Evolutionary conservation across 768 basidiomycete genomes (phyloP).

Genomic region (Psilocybe subaeruginosa): DNA sequence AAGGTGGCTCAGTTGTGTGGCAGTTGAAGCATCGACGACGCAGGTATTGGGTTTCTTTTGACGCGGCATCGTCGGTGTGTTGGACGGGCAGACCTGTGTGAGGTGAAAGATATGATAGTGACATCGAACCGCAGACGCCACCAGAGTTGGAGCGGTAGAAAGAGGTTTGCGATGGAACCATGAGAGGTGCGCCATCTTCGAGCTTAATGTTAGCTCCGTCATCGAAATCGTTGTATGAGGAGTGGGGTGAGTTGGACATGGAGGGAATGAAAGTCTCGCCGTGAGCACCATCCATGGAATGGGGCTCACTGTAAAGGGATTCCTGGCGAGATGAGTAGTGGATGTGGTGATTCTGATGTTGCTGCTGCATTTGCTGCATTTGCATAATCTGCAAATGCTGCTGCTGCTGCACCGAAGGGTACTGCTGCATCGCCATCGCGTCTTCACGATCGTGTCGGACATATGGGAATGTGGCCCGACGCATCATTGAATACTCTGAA

Average conservation of each 20-base stretch:
- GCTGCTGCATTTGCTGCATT: constrained; percentile 42
- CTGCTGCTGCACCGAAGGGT: constrained; percentile 47
- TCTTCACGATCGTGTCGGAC: constrained; percentile 73
- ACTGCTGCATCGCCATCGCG: constrained; percentile 38
- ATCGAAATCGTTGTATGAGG: constrained; percentile 51
- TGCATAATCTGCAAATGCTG: constrained; percentile 30
- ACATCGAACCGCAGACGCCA: constrained; percentile 29
- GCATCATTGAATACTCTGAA: constrained; percentile 51
- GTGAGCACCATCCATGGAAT: constrained; percentile 15
- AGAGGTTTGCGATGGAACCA: constrained; percentile 63
- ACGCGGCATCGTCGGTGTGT: constrained; percentile 89
- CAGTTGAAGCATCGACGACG: constrained; percentile 90
- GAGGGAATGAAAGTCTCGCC: constrained; percentile 40
- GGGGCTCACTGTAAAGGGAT: constrained; percentile 35
- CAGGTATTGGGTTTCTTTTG: constrained; percentile 90
- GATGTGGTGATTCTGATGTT: constrained; percentile 28
- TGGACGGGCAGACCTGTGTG: constrained; percentile 70
- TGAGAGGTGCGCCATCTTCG: constrained; percentile 59
- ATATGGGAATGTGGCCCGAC: constrained; percentile 78
- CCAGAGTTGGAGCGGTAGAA: constrained; percentile 43
- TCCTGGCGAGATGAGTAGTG: constrained; percentile 36
- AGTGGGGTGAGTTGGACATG: constrained; percentile 41
- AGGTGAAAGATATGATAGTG: constrained; percentile 41
- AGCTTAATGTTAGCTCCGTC: constrained; percentile 60
- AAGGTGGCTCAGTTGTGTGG: constrained; percentile 89